Percentiles rank a stretch among this genome's conserved stretches.
These are phyloP conservation scores for Alternaria solani DNA, from an alignment of 2,329 filamentous ascomycete genomes.

Conservation along the genomic window DNA sequence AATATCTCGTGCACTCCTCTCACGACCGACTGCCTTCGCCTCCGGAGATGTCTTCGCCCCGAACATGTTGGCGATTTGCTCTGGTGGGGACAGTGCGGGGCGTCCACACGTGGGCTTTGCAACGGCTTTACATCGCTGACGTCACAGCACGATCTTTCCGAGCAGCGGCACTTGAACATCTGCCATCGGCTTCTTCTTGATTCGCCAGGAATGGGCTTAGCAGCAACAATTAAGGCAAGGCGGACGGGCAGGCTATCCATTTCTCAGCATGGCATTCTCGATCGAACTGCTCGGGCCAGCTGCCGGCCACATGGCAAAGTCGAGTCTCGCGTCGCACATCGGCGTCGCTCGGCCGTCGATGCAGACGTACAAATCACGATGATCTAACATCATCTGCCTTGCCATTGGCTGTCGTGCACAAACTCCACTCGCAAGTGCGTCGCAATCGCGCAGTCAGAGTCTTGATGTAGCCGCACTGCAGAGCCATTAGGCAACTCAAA, in stretches of 20 bases:
- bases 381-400: slow-evolving; percentile 18
- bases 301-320: slow-evolving; percentile 30
- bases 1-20: not conserved
- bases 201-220: not conserved
- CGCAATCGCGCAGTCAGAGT: slow-evolving; percentile 18
- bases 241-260: slow-evolving; percentile 16
- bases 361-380: slow-evolving; percentile 18
- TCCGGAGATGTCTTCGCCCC: not conserved
- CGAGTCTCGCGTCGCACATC: slow-evolving; percentile 26
- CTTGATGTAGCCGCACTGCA: slow-evolving; percentile 20
- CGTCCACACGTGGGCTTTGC: slow-evolving; percentile 6
- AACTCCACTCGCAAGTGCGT: slow-evolving; percentile 15
- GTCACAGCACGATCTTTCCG: slow-evolving; percentile 3
- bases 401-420: slow-evolving; percentile 21
- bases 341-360: slow-evolving; percentile 31
- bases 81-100: slow-evolving; percentile 13
- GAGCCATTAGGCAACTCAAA: slow-evolving; percentile 16
- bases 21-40: not conserved
- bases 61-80: not conserved
- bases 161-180: not conserved
- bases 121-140: slow-evolving; percentile 9
- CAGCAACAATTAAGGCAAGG: not conserved
- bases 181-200: not conserved
- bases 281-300: slow-evolving; percentile 25
- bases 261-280: slow-evolving; percentile 39